Evolutionary conservation across 345 rosid species (phyloP), one percentile per base, ranked within the genome.

Genomic region (Crucihimalaya himalaica): DNA sequence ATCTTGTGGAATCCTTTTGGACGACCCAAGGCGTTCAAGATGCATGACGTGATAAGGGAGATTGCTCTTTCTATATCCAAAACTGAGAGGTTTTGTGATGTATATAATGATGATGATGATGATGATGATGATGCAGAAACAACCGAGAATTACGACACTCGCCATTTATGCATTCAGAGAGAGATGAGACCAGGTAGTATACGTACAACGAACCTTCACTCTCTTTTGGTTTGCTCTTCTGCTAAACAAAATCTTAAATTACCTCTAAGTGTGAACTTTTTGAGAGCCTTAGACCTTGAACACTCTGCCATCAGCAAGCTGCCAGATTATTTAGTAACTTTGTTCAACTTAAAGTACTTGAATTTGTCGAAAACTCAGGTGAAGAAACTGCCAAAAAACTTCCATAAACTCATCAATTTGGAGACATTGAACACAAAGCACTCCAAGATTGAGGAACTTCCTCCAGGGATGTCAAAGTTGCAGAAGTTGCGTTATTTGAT

Each of bases 11-110:
- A 81, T 53, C 39, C 39, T 18, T 58, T 2, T 4, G 83, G 83
- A 59, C 61, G 78, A 20, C 80, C 81, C 4, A 74, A 55, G 27
- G 51, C 12, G 16, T 68, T 77, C 40, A 76, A 81, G 72, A 74
- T 84, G 83, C 87, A 84, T 54, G 82, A 84, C 58, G 64, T 84
- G 39, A 14, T 79, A 8, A 59, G 83, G 8, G 84, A 84, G 76
- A 66, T 81, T 32, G 82, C 87, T 20, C 35, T 83, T 35, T 72
- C 72, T 16, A 35, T 77, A 51, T 77, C 79, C 25, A 68, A 71
- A 72, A 31, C 8, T n/a, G 75, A 79, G 20, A 77, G 75, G 16
- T 65, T 84, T 25, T 63, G 69, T 65, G 68, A 40, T 55, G 70
- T 75, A 13, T 63, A 64, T 61, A 56, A 61, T 42, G 65, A 47